These are phyloP conservation scores for Pestalotiopsis sp. DNA, from an alignment of 2,329 filamentous ascomycete species.

Conservation along the genomic window DNA sequence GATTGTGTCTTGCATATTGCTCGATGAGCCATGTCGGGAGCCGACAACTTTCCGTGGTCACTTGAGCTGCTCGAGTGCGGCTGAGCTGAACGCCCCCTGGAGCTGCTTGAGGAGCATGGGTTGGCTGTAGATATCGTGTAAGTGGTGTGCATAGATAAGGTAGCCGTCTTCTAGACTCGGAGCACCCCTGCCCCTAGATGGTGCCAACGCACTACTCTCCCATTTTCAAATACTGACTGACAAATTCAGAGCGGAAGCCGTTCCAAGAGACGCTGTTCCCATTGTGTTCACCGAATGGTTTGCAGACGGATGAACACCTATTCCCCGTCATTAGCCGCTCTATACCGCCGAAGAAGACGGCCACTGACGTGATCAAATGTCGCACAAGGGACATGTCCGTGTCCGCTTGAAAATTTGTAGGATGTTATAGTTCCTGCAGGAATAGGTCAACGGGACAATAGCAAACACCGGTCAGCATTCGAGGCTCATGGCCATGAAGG, in stretches of 20 bases:
- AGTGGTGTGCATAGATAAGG: neutral
- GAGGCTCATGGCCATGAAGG: neutral
- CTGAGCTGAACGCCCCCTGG: neutral
- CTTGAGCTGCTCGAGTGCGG: neutral
- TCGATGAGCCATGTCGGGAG: neutral
- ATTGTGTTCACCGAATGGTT: neutral
- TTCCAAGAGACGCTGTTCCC: neutral
- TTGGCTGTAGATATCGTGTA: neutral
- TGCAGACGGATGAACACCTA: neutral
- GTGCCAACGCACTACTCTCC: neutral
- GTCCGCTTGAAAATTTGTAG: neutral
- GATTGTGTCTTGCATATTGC: neutral
- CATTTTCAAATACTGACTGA: neutral
- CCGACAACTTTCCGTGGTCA: neutral
- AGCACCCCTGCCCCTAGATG: neutral
- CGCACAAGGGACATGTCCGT: neutral
- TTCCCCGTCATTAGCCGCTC: neutral
- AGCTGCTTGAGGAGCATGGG: neutral
- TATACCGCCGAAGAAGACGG: neutral
- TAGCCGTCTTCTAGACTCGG: neutral
- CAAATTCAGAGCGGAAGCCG: neutral
- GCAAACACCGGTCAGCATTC: neutral
- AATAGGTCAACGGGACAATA: neutral
- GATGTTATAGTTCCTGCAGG: neutral
- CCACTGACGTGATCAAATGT: neutral